These are phyloP conservation scores for Podila epigama DNA, from an alignment of 192 early-diverging fungal genomes.

Conservation along the genomic window DNA sequence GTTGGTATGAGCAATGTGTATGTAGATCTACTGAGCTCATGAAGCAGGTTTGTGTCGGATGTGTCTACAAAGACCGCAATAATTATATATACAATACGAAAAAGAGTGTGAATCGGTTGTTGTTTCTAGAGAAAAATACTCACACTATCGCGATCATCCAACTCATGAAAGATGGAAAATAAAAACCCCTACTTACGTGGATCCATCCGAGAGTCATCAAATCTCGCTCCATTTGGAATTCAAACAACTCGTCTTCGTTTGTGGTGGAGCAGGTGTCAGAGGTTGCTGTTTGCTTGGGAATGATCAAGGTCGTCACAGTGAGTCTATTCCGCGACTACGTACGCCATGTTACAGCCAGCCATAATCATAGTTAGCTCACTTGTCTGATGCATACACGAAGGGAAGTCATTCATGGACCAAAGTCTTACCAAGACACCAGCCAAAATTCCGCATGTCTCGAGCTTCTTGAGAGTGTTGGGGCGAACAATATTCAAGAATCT, in stretches of 20 bases:
- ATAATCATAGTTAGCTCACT: no score
- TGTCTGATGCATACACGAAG: not conserved
- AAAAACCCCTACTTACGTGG: conserved; percentile 59
- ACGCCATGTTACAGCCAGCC: no score
- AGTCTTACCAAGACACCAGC: conserved; percentile 72
- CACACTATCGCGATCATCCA: no score
- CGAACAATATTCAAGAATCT: conserved; percentile 76
- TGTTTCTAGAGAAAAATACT: no score
- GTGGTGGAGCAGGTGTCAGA: conserved; percentile 85
- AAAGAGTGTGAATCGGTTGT: not conserved
- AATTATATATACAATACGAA: not conserved
- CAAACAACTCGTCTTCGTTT: conserved; percentile 86
- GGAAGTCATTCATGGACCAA: conserved; percentile 9
- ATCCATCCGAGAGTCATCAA: conserved; percentile 91
- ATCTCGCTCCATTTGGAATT: conserved; percentile 74
- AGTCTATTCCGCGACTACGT: conserved; percentile 62
- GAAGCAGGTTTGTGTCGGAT: conserved; percentile 94
- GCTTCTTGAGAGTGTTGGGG: conserved; percentile 75
- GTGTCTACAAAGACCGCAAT: conserved; percentile 57
- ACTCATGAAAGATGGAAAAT: conserved; percentile 14
- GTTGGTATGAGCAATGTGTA: conserved; percentile 90
- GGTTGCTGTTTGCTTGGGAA: conserved; percentile 91
- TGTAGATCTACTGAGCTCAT: conserved; percentile 93
- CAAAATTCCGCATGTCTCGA: conserved; percentile 91
- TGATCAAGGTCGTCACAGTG: conserved; percentile 77